phyloP scores from a whole-genome alignment of 164 flowering plant genomes.

The Platanus orientalis region DNA sequence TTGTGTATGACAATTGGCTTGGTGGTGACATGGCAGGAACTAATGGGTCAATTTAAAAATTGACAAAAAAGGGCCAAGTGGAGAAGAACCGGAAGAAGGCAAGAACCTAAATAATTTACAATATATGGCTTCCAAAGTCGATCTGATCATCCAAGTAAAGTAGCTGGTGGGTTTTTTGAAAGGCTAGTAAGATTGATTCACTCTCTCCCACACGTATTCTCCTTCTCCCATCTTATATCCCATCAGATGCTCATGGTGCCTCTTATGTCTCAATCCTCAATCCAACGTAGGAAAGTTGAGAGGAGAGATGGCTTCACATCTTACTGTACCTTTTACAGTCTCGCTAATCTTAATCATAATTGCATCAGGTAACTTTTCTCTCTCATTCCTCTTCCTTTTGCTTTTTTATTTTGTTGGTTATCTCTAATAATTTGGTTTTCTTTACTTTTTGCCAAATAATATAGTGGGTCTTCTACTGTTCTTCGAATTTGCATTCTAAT shows the following conservation, averaged over 20 bases:
- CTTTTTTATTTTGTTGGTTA: background rate
- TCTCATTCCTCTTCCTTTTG: background rate
- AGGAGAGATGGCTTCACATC: conserved; percentile 14
- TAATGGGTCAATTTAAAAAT: background rate
- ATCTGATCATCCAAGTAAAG: conserved; percentile 4
- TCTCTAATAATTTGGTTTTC: no score
- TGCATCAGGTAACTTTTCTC: conserved; percentile 19
- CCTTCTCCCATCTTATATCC: conserved; percentile 12
- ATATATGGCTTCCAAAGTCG: no score
- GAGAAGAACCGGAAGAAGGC: conserved; percentile 13
- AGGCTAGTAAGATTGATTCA: background rate
- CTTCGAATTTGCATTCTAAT: background rate
- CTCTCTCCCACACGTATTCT: conserved; percentile 33
- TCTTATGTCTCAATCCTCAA: background rate
- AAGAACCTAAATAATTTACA: no score
- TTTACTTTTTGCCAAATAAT: no score
- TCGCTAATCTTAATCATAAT: conserved; percentile 6
- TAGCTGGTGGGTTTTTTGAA: conserved; percentile 1
- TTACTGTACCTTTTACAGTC: background rate
- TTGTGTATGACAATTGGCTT: no score
- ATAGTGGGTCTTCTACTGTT: background rate
- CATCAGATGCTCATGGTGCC: background rate
- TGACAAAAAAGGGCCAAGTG: background rate
- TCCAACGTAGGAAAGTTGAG: background rate
- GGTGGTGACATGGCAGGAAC: background rate